Evolutionary conservation across 805 yeast species (phyloP).

Genomic region (Hemisphaericaspora nanyangensis): DNA sequence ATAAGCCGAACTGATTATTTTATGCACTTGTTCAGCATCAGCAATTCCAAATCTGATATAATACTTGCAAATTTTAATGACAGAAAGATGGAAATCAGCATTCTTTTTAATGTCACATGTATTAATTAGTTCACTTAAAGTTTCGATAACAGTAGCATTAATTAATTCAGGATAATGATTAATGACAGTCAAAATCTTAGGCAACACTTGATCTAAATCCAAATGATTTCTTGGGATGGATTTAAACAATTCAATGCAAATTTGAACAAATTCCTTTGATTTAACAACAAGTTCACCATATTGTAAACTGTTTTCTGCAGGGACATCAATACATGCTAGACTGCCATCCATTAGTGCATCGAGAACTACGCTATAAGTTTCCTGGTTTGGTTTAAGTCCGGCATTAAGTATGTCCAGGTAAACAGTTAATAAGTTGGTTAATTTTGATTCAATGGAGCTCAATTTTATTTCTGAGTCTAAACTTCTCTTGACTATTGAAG

Average conservation of each 20-base stretch:
- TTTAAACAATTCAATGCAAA: slow-evolving; percentile 42
- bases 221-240: slow-evolving; percentile 39
- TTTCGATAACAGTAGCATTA: slow-evolving; percentile 15
- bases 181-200: slow-evolving; percentile 31
- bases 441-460: slow-evolving; percentile 50
- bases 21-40: slow-evolving; percentile 16
- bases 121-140: slow-evolving; percentile 1
- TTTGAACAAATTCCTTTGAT: slow-evolving; percentile 40
- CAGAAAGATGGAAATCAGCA: slow-evolving; percentile 2
- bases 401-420: slow-evolving; percentile 58
- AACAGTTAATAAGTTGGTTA: slow-evolving; percentile 60
- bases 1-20: slow-evolving; percentile 24
- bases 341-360: slow-evolving; percentile 49
- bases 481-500: slow-evolving; percentile 49
- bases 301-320: slow-evolving; percentile 44
- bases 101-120: neutral
- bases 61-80: slow-evolving; percentile 29
- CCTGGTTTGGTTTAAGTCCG: slow-evolving; percentile 47
- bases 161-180: slow-evolving; percentile 24
- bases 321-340: slow-evolving; percentile 30
- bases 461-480: slow-evolving; percentile 35
- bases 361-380: slow-evolving; percentile 50
- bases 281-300: slow-evolving; percentile 44
- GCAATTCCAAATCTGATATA: slow-evolving; percentile 17
- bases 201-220: slow-evolving; percentile 29